Percentiles rank a stretch among this genome's conserved stretches.
phyloP scores from a whole-genome alignment of 345 rosid species.

The Arabis alpina region DNA sequence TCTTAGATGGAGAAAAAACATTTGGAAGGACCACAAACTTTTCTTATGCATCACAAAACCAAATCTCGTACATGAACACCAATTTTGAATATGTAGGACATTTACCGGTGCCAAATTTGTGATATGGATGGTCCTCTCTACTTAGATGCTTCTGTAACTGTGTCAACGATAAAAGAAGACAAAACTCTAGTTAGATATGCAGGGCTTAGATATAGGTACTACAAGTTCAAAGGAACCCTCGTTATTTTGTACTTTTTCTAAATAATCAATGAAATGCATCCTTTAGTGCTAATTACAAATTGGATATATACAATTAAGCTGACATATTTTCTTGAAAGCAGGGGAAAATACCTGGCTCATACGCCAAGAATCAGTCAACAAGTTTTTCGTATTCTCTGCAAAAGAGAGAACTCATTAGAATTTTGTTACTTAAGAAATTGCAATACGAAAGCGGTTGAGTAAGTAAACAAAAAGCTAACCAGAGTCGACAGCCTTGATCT shows the following conservation, averaged over 20 bases:
- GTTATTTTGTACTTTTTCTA: too few relatives aligned
- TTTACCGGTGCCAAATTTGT: conserved; percentile 84
- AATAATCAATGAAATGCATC: not conserved
- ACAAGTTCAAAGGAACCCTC: not conserved
- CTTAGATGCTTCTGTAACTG: conserved; percentile 84
- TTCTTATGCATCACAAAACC: conserved; percentile 9
- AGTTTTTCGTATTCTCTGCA: conserved; percentile 86
- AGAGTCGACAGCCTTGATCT: conserved; percentile 90
- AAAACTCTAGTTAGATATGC: conserved; percentile 7
- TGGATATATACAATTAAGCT: not conserved
- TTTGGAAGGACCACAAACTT: not conserved
- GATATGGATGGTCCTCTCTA: conserved; percentile 74
- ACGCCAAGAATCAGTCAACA: conserved; percentile 76
- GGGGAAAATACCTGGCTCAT: conserved; percentile 59
- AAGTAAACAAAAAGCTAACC: conserved; percentile 53
- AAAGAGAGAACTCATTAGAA: conserved; percentile 22
- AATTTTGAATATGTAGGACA: not conserved
- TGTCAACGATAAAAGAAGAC: conserved; percentile 6
- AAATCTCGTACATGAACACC: conserved; percentile 9
- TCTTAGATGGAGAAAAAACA: not conserved
- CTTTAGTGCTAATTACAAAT: conserved; percentile 6
- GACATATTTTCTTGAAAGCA: conserved; percentile 7
- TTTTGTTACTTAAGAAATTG: not conserved
- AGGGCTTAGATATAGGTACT: not conserved
- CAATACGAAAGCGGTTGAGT: not conserved